A percentile compares a stretch with the other conserved stretches of the same genome.
Evolutionary conservation across 352 stramenopile species (phyloP).

Genomic region (Phytophthora tentaculata): DNA sequence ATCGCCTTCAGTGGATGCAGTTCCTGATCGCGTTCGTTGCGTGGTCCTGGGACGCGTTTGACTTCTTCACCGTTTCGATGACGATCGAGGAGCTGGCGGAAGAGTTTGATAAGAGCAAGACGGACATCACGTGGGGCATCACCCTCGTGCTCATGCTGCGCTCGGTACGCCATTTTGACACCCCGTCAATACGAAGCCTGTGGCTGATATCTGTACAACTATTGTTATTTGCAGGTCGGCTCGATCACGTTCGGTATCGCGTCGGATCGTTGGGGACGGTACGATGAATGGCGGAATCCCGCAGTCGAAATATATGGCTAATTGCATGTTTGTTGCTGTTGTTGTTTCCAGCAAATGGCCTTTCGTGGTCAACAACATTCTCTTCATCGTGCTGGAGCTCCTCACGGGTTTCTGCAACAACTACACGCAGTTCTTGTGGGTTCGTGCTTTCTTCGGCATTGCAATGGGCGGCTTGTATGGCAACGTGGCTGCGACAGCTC

Average conservation of each 20-base stretch:
- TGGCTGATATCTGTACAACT: neutral
- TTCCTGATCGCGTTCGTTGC: conserved; percentile 45
- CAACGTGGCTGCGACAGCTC: conserved; percentile 45
- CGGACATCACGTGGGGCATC: conserved; percentile 62
- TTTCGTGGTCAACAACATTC: conserved; percentile 51
- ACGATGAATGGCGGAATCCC: neutral
- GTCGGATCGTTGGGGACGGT: conserved; percentile 46
- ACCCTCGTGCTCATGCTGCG: conserved; percentile 62
- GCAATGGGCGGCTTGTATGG: conserved; percentile 55
- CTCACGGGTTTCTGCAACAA: conserved; percentile 44
- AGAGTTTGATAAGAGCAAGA: conserved; percentile 46
- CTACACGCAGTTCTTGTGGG: conserved; percentile 45
- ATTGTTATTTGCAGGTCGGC: neutral
- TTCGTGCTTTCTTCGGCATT: conserved; percentile 44
- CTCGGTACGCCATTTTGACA: conserved; percentile 27
- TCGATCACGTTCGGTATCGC: conserved; percentile 51
- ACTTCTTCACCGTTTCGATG: conserved; percentile 65
- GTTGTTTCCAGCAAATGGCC: conserved; percentile 33
- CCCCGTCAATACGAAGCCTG: neutral
- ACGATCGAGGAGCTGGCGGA: conserved; percentile 52
- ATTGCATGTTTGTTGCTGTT: neutral
- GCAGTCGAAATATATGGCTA: neutral
- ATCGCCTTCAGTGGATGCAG: conserved; percentile 43
- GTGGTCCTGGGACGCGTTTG: conserved; percentile 59
- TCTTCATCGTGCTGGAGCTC: conserved; percentile 52